phyloP scores from a whole-genome alignment of 108 stramenopile genomes.

The Conticribra weissflogii region DNA sequence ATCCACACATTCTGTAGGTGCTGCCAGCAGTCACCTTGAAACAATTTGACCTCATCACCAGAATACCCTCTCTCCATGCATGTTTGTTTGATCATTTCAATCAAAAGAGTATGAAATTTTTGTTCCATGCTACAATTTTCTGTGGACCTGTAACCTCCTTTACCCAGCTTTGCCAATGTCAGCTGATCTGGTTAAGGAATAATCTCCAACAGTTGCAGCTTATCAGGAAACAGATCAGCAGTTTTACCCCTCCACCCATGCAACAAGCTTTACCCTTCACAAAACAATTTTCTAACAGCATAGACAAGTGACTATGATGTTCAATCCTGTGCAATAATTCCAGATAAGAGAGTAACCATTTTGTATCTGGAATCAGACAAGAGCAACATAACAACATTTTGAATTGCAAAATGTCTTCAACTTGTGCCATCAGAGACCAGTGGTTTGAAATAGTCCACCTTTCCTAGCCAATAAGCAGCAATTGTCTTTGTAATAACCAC shows the following conservation, averaged over 20 bases:
- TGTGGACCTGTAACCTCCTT: constrained; percentile 7
- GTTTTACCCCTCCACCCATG: neutral
- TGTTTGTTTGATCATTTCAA: neutral
- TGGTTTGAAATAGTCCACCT: neutral
- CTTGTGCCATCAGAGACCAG: constrained; percentile 15
- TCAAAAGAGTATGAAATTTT: constrained; percentile 4
- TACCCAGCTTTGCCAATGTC: constrained; percentile 12
- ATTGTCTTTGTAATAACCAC: constrained; percentile 3
- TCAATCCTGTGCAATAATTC: constrained; percentile 1
- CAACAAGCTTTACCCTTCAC: neutral
- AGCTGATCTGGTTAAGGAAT: constrained; percentile 6
- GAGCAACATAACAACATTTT: constrained; percentile 2
- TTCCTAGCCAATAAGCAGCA: constrained; percentile 5
- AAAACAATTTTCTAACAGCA: neutral
- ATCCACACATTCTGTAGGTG: constrained; percentile 24
- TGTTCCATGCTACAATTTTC: constrained; percentile 5
- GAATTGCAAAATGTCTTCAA: constrained; percentile 5
- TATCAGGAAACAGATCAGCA: neutral
- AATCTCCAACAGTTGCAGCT: neutral
- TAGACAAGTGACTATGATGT: neutral
- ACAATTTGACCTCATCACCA: neutral
- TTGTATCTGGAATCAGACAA: neutral
- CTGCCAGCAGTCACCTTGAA: constrained; percentile 13
- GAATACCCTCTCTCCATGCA: neutral
- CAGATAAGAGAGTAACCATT: neutral